Conservation (phyloP, 2,329 filamentous ascomycete species). For the Colletotrichum sublineola region DNA sequence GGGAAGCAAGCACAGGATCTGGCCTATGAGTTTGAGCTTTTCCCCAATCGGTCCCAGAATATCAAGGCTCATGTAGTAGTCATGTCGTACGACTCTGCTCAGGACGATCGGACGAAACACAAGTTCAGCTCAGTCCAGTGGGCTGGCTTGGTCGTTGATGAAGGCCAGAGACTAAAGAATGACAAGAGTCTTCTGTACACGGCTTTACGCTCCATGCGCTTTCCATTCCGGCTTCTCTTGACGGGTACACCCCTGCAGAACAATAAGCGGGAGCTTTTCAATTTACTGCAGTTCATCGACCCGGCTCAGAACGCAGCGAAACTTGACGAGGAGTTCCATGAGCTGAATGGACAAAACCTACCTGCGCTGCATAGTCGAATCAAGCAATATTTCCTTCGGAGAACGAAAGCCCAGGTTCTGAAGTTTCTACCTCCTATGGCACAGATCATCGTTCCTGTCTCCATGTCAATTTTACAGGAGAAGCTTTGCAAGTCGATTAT, state of each 20-base stretch:
- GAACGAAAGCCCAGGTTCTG: conserved; percentile 91
- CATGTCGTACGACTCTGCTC: conserved; percentile 92
- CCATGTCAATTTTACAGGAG: conserved; percentile 94
- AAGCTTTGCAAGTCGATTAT: conserved; percentile 95
- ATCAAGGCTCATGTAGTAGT: conserved; percentile 93
- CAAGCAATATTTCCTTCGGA: conserved; percentile 75
- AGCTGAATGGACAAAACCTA: conserved; percentile 87
- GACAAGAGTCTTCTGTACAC: conserved; percentile 87
- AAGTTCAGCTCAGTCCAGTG: conserved; percentile 82
- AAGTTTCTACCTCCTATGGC: conserved; percentile 94
- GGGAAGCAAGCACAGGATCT: conserved; percentile 80
- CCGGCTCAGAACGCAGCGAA: conserved; percentile 75
- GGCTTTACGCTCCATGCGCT: conserved; percentile 78
- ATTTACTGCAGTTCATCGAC: conserved; percentile 95
- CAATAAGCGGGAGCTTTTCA: conserved; percentile 94
- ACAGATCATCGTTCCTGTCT: conserved; percentile 95
- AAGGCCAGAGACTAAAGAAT: conserved; percentile 95
- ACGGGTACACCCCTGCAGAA: conserved; percentile 96
- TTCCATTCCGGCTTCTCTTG: conserved; percentile 87
- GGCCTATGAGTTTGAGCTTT: conserved; percentile 87
- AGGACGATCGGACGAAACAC: conserved; percentile 75
- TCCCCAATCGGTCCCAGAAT: conserved; percentile 73
- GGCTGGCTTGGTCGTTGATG: conserved; percentile 91
- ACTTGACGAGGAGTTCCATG: conserved; percentile 80
- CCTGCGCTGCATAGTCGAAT: conserved; percentile 86